These are phyloP conservation scores for Wilcoxina mikolae DNA, from an alignment of 495 filamentous ascomycete species.

Conservation along the genomic window DNA sequence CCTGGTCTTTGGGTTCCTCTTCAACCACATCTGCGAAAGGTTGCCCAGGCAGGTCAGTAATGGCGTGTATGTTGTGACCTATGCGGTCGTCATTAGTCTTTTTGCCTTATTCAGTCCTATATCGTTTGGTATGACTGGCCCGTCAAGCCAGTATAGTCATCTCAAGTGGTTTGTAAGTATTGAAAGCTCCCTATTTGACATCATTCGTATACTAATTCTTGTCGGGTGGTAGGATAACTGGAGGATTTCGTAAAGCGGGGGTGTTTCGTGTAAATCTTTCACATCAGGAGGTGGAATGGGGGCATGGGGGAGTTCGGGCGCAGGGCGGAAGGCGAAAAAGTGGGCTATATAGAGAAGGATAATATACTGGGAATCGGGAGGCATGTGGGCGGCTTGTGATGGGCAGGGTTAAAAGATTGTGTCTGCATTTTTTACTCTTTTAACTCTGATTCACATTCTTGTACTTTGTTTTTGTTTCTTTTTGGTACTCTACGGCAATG, in stretches of 20 bases:
- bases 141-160: slow-evolving; percentile 69
- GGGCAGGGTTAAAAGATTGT: neutral
- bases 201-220: no score
- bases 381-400: neutral
- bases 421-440: neutral
- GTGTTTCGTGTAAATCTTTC: neutral
- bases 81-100: slow-evolving; percentile 55
- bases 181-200: neutral
- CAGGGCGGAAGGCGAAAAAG: neutral
- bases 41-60: slow-evolving; percentile 45
- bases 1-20: slow-evolving; percentile 69
- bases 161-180: slow-evolving; percentile 75
- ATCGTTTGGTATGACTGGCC: slow-evolving; percentile 87
- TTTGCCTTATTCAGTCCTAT: slow-evolving; percentile 88
- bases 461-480: neutral
- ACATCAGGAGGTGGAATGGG: neutral
- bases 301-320: neutral
- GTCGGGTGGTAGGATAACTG: slow-evolving; percentile 34
- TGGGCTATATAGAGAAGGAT: neutral
- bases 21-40: slow-evolving; percentile 63
- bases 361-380: neutral
- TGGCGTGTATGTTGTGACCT: slow-evolving; percentile 53
- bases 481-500: neutral
- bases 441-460: neutral
- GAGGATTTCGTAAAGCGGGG: slow-evolving; percentile 35